Percentiles rank a stretch among this genome's conserved stretches.
phyloP scores from a whole-genome alignment of 345 rosid genomes.

The Citrus reticulata region DNA sequence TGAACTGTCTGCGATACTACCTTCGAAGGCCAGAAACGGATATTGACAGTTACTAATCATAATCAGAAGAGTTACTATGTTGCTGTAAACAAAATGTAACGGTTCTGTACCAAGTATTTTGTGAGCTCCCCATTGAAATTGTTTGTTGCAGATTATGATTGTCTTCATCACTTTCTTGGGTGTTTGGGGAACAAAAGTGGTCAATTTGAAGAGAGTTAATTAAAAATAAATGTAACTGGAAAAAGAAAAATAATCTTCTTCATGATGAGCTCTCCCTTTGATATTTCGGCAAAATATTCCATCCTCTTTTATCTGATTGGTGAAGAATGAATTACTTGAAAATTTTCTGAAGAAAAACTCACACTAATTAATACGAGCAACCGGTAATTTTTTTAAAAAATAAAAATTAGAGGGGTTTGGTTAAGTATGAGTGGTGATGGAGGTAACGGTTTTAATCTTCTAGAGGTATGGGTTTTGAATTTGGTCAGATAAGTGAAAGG shows the following conservation, averaged over 20 bases:
- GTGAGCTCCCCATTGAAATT: conserved; percentile 5
- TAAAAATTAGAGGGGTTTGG: no score
- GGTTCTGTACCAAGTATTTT: conserved; percentile 2
- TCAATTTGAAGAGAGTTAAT: neutral
- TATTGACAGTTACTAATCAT: conserved; percentile 61
- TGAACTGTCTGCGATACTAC: conserved; percentile 82
- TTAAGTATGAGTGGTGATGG: no score
- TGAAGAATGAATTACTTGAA: no score
- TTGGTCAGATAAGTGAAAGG: no score
- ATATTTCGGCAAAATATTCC: no score
- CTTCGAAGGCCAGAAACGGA: conserved; percentile 94
- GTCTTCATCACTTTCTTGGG: neutral
- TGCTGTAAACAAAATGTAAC: conserved; percentile 22
- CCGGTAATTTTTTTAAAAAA: no score
- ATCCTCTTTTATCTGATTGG: no score
- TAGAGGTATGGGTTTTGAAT: no score
- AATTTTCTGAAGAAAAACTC: no score
- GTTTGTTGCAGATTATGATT: neutral
- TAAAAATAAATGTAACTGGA: neutral
- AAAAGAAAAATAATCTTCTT: neutral
- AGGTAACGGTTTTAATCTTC: no score
- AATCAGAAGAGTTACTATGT: neutral
- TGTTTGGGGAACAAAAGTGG: neutral
- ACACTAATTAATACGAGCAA: no score
- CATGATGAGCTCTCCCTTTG: neutral